Percentiles rank a stretch among this genome's conserved stretches.
Conservation (phyloP, 495 filamentous ascomycete genomes). For the Tuber magnatum region DNA sequence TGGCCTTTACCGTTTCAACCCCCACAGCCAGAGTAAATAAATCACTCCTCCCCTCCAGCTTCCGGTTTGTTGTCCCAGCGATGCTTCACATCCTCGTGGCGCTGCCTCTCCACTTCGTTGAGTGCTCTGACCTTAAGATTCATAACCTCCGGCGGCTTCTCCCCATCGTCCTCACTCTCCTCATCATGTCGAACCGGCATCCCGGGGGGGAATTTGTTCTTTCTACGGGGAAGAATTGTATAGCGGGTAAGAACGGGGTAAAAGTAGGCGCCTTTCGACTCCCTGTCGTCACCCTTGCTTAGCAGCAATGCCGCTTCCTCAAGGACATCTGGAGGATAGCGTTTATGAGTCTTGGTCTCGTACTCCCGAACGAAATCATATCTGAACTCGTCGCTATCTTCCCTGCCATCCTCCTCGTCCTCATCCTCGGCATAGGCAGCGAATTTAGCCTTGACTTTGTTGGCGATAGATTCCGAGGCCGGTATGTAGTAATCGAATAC, state of each 20-base stretch:
- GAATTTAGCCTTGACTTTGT: slow-evolving; percentile 63
- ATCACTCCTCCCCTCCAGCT: slow-evolving; percentile 19
- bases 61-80: slow-evolving; percentile 30
- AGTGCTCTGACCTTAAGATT: slow-evolving; percentile 37
- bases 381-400: slow-evolving; percentile 61
- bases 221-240: slow-evolving; percentile 51
- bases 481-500: slow-evolving; percentile 39
- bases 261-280: slow-evolving; percentile 67
- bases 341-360: slow-evolving; percentile 68
- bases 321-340: slow-evolving; percentile 47
- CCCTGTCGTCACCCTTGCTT: slow-evolving; percentile 41
- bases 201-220: slow-evolving; percentile 44
- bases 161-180: slow-evolving; percentile 44
- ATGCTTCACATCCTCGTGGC: slow-evolving; percentile 45
- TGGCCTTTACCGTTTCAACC: background rate
- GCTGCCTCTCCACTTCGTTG: slow-evolving; percentile 33
- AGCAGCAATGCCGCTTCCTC: slow-evolving; percentile 52
- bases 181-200: slow-evolving; percentile 43
- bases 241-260: slow-evolving; percentile 73
- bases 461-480: slow-evolving; percentile 37
- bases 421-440: slow-evolving; percentile 60
- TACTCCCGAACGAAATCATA: slow-evolving; percentile 76
- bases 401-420: slow-evolving; percentile 49
- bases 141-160: slow-evolving; percentile 38
- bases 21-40: background rate